These are phyloP conservation scores for Encephalitozoon cuniculi DNA, from an alignment of 371 early-diverging fungal species.

Conservation along the genomic window DNA sequence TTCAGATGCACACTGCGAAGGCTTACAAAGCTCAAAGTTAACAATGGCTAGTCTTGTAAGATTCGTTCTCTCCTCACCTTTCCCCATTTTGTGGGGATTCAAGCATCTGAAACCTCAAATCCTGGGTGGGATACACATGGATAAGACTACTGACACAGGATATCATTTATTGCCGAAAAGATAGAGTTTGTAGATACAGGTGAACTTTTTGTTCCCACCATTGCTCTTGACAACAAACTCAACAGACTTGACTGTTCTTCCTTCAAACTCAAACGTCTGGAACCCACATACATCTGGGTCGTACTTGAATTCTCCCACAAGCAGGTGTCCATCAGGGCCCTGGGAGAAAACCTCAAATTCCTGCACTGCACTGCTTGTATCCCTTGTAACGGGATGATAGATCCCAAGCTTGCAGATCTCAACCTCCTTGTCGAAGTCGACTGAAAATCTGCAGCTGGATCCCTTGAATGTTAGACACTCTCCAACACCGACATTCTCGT, in stretches of 20 bases:
- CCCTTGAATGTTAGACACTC: constrained; percentile 48
- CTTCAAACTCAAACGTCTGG: constrained; percentile 37
- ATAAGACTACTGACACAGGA: neutral
- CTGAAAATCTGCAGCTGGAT: constrained; percentile 11
- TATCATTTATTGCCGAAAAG: constrained; percentile 42
- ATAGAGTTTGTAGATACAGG: constrained; percentile 54
- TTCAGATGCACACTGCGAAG: constrained; percentile 95
- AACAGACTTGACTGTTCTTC: constrained; percentile 17
- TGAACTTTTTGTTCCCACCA: constrained; percentile 46
- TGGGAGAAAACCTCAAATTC: constrained; percentile 35
- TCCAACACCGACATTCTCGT: neutral
- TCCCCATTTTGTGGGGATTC: neutral
- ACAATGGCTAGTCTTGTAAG: constrained; percentile 89
- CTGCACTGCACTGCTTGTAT: constrained; percentile 40
- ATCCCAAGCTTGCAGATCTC: constrained; percentile 45
- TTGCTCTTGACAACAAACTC: constrained; percentile 41
- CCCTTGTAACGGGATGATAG: constrained; percentile 45
- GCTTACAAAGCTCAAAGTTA: constrained; percentile 89
- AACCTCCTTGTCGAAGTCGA: constrained; percentile 40
- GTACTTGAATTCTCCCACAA: constrained; percentile 45
- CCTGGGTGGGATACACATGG: too few relatives aligned
- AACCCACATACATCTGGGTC: constrained; percentile 33
- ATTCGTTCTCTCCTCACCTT: constrained; percentile 52
- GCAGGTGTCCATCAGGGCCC: constrained; percentile 1
- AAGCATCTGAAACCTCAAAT: neutral